Evolutionary conservation across 1,284 basidiomycete species (phyloP), one percentile per base, ranked within the genome.

Genomic region (Ustilago sp.): DNA sequence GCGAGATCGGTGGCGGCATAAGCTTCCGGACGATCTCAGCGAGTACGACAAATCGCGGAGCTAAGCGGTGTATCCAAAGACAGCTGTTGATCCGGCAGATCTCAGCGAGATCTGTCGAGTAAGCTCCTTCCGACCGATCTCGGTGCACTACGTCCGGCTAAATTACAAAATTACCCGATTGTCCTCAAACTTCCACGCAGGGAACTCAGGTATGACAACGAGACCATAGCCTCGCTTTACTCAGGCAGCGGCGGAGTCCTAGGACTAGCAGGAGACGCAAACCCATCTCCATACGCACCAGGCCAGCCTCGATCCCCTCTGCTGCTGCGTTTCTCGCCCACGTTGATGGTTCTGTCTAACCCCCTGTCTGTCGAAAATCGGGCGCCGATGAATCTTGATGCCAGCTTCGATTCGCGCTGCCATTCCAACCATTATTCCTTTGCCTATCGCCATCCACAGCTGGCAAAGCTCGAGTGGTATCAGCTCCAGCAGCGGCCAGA

Each of bases 231-330:
- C 7, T 17, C 50, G 28, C 9, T 38, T 38, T 39, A 62, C 6
- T 62, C 63, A 28, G 36, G 19, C 9, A 55, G 63, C 15, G 68
- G 68, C 4, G 63, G 62, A 38, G 68, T 71, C n/a, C 51, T 48
- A 4, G 68, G 59, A 13, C 41, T 52, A 15, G 52, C 35, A 23
- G 45, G 53, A 23, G 45, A 45, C 12, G 34, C 35, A 17, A 38
- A 63, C 4, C n/a, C 47, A 15, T 51, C 61, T 13, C 31, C 23
- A 34, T 55, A 15, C 12, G 48, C 57, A 38, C 17, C 41, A 3
- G 23, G 31, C 36, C 56, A 51, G 13, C 31, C n/a, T 28, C 9
- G 7, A 34, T 47, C 41, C 5, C 52, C 53, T 12, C 41, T 28
- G 23, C 34, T 65, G 57, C 8, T 57, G 56, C 15, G 28, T n/a